These are phyloP conservation scores for Mortierella sp. DNA, from an alignment of 371 early-diverging fungal genomes.

Conservation along the genomic window DNA sequence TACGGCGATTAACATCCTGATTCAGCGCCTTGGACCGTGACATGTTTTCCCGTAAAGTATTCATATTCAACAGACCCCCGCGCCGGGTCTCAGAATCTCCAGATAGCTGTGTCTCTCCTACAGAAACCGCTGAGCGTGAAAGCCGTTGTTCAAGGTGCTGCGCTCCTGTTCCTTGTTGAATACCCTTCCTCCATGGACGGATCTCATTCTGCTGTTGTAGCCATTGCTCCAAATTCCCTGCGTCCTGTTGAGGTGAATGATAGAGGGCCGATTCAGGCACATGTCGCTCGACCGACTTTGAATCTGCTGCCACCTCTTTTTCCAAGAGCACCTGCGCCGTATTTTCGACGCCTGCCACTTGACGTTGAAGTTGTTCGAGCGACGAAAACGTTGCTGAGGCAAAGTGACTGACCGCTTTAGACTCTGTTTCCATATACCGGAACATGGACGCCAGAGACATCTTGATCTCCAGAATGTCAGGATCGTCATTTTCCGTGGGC, in stretches of 20 bases:
- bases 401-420: neutral
- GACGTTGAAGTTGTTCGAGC: neutral
- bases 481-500: neutral
- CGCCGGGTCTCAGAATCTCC: neutral
- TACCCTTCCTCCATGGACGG: neutral
- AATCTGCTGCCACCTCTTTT: neutral
- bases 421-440: neutral
- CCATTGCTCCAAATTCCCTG: neutral
- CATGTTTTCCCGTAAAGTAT: neutral
- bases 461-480: neutral
- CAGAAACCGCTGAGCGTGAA: too few relatives aligned
- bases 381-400: neutral
- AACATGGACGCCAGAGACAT: neutral
- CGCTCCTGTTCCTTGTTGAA: neutral
- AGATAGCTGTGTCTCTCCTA: too few relatives aligned
- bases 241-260: neutral
- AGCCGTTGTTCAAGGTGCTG: neutral
- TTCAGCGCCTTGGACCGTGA: neutral
- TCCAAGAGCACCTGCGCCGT: neutral
- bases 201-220: neutral
- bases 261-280: neutral
- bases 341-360: neutral
- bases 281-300: neutral
- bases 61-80: neutral
- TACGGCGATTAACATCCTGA: neutral